Conservation (phyloP, 164 flowering plant genomes). For the Amborella trichopoda region DNA sequence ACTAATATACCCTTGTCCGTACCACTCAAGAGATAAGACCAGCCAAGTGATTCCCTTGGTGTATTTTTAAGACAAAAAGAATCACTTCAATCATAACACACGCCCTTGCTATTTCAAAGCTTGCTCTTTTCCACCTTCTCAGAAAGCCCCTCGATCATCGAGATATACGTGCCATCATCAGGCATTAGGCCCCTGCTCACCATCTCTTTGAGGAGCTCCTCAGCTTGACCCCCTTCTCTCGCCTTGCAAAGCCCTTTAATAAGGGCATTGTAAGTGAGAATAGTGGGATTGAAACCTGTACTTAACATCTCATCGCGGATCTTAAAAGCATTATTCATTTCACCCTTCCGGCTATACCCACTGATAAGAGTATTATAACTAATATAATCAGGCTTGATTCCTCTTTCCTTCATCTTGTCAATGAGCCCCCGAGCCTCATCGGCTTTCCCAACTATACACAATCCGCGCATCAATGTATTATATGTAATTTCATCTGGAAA, state of each 20-base stretch:
- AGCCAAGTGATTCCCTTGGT: too few relatives aligned
- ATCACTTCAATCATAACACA: too few relatives aligned
- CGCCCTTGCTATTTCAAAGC: too few relatives aligned
- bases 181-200: slow-evolving; percentile 66
- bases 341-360: slow-evolving; percentile 77
- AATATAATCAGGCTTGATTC: slow-evolving; percentile 64
- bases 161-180: slow-evolving; percentile 51
- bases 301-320: slow-evolving; percentile 74
- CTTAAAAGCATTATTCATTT: slow-evolving; percentile 51
- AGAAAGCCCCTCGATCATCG: slow-evolving; percentile 49
- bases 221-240: slow-evolving; percentile 51
- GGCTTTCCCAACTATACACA: slow-evolving; percentile 53
- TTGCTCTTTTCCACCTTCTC: slow-evolving; percentile 8
- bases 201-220: slow-evolving; percentile 71
- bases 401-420: slow-evolving; percentile 59
- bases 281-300: slow-evolving; percentile 68
- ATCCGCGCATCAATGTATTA: slow-evolving; percentile 77
- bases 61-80: too few relatives aligned
- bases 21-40: too few relatives aligned
- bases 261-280: slow-evolving; percentile 80
- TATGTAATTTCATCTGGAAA: slow-evolving; percentile 73
- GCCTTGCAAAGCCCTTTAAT: slow-evolving; percentile 64
- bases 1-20: too few relatives aligned
- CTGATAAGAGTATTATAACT: slow-evolving; percentile 80
- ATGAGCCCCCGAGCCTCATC: slow-evolving; percentile 71